Conservation (phyloP, 345 rosid genomes). For the Geranium brycei region DNA sequence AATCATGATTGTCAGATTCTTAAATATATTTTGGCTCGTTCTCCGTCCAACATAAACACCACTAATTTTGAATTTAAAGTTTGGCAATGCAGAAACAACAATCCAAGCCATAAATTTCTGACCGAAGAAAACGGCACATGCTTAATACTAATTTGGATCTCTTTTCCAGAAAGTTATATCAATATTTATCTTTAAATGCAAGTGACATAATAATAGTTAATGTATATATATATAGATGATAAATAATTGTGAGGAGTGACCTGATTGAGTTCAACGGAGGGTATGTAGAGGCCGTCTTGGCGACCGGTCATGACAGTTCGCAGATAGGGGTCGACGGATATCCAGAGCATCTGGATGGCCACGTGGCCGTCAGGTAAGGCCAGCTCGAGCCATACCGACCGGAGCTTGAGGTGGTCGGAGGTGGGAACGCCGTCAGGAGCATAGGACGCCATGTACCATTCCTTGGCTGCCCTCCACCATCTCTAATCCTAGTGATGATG, state of each 20-base stretch:
- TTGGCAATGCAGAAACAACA: no score
- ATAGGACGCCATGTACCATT: constrained; percentile 30
- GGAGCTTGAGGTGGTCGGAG: constrained; percentile 29
- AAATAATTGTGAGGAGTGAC: constrained; percentile 1
- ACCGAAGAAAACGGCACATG: no score
- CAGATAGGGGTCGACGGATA: constrained; percentile 34
- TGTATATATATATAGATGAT: neutral
- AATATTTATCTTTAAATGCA: no score
- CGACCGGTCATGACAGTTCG: constrained; percentile 24
- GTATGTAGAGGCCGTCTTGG: constrained; percentile 22
- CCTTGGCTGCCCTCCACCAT: constrained; percentile 19
- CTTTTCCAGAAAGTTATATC: no score
- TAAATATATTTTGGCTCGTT: no score
- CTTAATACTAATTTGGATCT: no score
- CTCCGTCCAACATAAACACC: no score
- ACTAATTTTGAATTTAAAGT: no score
- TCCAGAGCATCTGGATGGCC: constrained; percentile 18
- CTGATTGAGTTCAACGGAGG: constrained; percentile 21
- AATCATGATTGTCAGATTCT: no score
- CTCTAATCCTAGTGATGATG: neutral
- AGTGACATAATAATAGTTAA: no score
- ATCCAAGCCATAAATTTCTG: no score
- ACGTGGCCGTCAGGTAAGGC: constrained; percentile 22
- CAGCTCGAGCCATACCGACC: constrained; percentile 3
- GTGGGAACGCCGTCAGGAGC: constrained; percentile 28